Percentiles rank a stretch among this genome's conserved stretches.
phyloP scores from a whole-genome alignment of 2,329 filamentous ascomycete species.

The Celoporthe dispersa region DNA sequence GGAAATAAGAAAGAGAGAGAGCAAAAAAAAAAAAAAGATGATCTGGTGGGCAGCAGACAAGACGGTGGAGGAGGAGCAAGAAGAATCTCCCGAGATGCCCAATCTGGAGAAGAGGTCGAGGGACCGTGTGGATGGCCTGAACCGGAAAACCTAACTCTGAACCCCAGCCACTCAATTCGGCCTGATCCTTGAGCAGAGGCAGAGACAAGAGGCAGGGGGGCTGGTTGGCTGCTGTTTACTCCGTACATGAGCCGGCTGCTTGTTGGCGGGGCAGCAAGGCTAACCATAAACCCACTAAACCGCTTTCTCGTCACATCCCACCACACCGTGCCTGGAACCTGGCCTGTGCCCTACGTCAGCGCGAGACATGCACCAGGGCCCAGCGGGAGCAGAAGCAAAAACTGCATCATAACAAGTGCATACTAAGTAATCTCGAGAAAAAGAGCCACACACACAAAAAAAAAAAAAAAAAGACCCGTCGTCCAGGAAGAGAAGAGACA shows the following conservation, averaged over 20 bases:
- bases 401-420: neutral
- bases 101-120: conserved; percentile 3
- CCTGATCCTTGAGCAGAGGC: conserved; percentile 9
- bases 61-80: conserved; percentile 9
- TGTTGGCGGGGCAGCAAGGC: conserved; percentile 20
- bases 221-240: conserved; percentile 19
- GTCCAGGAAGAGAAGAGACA: neutral
- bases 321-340: neutral
- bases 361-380: neutral
- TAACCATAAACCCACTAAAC: neutral
- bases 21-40: neutral
- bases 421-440: neutral
- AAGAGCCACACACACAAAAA: too few relatives aligned
- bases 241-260: conserved; percentile 2
- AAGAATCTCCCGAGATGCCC: neutral
- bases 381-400: neutral
- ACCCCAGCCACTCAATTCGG: conserved; percentile 22
- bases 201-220: conserved; percentile 12
- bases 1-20: too few relatives aligned
- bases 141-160: conserved; percentile 1
- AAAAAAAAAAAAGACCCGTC: neutral
- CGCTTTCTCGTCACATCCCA: neutral
- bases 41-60: neutral
- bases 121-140: conserved; percentile 5
- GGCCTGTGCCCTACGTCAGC: conserved; percentile 8